These are phyloP conservation scores for Articulospora tetracladia DNA, from an alignment of 495 filamentous ascomycete species.

Conservation along the genomic window DNA sequence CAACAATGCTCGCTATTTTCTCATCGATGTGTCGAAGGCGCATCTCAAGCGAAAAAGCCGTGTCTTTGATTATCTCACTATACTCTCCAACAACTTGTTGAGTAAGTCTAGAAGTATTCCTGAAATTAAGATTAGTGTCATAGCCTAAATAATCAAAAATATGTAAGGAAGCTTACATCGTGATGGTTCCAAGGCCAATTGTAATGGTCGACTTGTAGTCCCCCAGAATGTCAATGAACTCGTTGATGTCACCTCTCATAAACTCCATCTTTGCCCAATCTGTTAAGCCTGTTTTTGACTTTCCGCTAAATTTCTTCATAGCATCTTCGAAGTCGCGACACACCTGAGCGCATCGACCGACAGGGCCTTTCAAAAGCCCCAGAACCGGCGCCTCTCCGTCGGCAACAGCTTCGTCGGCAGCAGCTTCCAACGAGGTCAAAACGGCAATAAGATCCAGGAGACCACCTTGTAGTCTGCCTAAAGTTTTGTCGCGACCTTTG, in stretches of 20 bases:
- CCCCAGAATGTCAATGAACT: conserved; percentile 28
- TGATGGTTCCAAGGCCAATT: conserved; percentile 26
- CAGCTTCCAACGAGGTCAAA: conserved; percentile 20
- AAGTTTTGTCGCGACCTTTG: conserved; percentile 23
- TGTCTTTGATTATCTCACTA: conserved; percentile 21
- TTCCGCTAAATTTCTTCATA: conserved; percentile 29
- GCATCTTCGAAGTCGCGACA: conserved; percentile 21
- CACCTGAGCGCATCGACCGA: conserved; percentile 21
- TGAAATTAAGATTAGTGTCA: conserved; percentile 16
- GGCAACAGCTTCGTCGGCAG: conserved; percentile 12
- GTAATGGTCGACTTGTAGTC: conserved; percentile 29
- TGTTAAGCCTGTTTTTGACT: conserved; percentile 25
- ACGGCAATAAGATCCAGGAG: conserved; percentile 21
- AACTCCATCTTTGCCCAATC: conserved; percentile 27
- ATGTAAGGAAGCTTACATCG: conserved; percentile 23
- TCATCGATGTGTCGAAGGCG: conserved; percentile 21
- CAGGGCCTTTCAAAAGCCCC: conserved; percentile 19
- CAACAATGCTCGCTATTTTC: conserved; percentile 11
- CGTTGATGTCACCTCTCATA: conserved; percentile 29
- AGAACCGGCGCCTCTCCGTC: conserved; percentile 14
- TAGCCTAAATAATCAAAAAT: conserved; percentile 13
- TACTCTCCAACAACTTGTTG: conserved; percentile 22
- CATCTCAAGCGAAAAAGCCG: conserved; percentile 19
- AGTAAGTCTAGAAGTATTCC: conserved; percentile 20
- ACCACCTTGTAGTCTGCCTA: conserved; percentile 16